phyloP scores from a whole-genome alignment of 495 filamentous ascomycete species.

The Podospora conica region DNA sequence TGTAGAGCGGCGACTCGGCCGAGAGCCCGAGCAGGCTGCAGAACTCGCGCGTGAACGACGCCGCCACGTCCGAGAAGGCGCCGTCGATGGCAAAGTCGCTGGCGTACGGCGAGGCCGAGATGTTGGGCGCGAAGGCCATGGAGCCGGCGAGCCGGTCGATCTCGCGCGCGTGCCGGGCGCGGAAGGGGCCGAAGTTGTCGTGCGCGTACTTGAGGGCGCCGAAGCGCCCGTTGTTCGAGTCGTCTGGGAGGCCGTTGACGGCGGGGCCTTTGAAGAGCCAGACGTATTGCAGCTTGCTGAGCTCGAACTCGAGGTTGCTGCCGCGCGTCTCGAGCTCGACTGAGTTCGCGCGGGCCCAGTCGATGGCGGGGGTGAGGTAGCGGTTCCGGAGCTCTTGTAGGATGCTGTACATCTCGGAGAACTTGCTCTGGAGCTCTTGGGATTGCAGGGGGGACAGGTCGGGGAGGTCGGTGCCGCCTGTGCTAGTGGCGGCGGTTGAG shows the following conservation, averaged over 20 bases:
- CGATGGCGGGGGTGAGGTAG: conserved; percentile 75
- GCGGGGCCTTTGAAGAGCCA: conserved; percentile 61
- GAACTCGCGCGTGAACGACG: conserved; percentile 87
- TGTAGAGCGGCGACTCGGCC: conserved; percentile 82
- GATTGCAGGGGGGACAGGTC: conserved; percentile 57
- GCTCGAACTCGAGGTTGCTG: conserved; percentile 90
- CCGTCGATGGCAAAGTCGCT: conserved; percentile 62
- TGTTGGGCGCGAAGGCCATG: conserved; percentile 67
- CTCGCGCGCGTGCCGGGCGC: conserved; percentile 62
- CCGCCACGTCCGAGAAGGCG: conserved; percentile 73
- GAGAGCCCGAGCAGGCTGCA: conserved; percentile 85
- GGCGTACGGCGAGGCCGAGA: conserved; percentile 66
- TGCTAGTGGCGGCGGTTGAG: conserved; percentile 1
- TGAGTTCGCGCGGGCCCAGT: conserved; percentile 72
- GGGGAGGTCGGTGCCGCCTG: conserved; percentile 21
- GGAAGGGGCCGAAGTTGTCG: conserved; percentile 49
- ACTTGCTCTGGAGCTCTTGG: conserved; percentile 65
- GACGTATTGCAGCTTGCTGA: conserved; percentile 79
- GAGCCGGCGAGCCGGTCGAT: conserved; percentile 70
- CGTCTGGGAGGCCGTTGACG: conserved; percentile 42
- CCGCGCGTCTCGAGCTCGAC: conserved; percentile 69
- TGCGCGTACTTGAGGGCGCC: conserved; percentile 70
- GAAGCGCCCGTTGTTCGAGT: conserved; percentile 30
- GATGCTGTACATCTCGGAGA: conserved; percentile 85
- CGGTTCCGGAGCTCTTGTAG: conserved; percentile 65